Conservation (phyloP, 2,329 filamentous ascomycete genomes). For the Pseudocercospora fijiensis region DNA sequence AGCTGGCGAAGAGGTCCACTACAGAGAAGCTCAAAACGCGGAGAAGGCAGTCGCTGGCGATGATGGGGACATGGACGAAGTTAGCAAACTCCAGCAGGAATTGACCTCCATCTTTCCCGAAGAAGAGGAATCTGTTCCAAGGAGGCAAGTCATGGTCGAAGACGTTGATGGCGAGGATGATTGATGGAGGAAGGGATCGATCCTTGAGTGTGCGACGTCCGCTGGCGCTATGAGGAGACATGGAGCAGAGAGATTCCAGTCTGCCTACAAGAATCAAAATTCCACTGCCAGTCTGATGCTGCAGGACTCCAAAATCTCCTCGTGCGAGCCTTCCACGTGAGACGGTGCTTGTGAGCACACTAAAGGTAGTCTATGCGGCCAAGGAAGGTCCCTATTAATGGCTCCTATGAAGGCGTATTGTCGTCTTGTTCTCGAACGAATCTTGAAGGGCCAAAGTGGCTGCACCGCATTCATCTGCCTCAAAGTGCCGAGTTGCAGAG, state of each 20-base stretch:
- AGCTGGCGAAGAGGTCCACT: constrained; percentile 31
- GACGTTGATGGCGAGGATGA: constrained; percentile 49
- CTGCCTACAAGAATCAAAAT: neutral
- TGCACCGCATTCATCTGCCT: neutral
- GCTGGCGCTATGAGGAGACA: neutral
- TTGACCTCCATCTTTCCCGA: constrained; percentile 32
- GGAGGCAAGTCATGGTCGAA: constrained; percentile 45
- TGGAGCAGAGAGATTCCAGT: neutral
- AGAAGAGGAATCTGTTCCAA: constrained; percentile 33
- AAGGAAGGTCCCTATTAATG: neutral
- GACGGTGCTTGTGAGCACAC: neutral
- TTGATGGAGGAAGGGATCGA: constrained; percentile 5
- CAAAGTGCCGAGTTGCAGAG: neutral
- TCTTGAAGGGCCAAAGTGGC: no score
- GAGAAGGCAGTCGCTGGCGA: constrained; percentile 38
- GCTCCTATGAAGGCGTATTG: neutral
- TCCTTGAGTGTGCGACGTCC: neutral
- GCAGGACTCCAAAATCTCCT: neutral
- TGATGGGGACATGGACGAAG: constrained; percentile 42
- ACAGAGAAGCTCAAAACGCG: constrained; percentile 29
- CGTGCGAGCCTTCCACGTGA: neutral
- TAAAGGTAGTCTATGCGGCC: neutral
- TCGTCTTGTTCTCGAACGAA: no score
- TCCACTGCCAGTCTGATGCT: neutral
- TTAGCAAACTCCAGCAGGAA: constrained; percentile 42